phyloP scores from a whole-genome alignment of 1,284 basidiomycete species.

The Irpex rosettiformis region DNA sequence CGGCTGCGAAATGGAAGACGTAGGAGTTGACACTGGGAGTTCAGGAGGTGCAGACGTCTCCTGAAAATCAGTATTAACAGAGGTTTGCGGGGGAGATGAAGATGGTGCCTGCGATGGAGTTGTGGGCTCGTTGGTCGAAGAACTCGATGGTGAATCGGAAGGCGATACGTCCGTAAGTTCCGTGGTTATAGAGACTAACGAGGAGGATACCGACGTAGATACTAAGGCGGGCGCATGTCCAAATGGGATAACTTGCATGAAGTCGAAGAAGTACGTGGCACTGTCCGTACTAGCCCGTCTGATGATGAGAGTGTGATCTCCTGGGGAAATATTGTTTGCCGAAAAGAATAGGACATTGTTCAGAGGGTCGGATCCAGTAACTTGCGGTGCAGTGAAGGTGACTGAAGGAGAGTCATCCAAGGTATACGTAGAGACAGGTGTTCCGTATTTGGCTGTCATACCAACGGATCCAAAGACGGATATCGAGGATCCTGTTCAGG shows the following conservation, averaged over 20 bases:
- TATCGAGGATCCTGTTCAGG: neutral
- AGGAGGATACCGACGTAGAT: neutral
- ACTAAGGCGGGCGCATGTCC: neutral
- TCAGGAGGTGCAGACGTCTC: neutral
- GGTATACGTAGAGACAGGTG: neutral
- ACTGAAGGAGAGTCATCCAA: neutral
- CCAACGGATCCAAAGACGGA: neutral
- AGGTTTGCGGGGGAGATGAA: neutral
- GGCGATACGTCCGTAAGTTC: no score
- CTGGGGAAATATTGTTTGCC: neutral
- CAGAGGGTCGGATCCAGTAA: neutral
- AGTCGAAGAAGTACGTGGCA: constrained; percentile 1
- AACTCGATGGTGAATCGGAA: no score
- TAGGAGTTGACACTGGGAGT: neutral
- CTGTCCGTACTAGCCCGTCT: neutral
- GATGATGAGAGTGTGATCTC: neutral
- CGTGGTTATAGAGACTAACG: neutral
- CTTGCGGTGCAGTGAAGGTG: neutral
- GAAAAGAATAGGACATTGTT: neutral
- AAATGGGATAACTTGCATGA: neutral
- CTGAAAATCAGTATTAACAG: neutral
- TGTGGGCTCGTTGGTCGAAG: no score
- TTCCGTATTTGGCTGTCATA: neutral
- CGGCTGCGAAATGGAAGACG: no score
- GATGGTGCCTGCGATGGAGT: neutral